Base-by-base conservation (phyloP, 768 basidiomycete genomes). In the Collybiopsis confluens region DNA sequence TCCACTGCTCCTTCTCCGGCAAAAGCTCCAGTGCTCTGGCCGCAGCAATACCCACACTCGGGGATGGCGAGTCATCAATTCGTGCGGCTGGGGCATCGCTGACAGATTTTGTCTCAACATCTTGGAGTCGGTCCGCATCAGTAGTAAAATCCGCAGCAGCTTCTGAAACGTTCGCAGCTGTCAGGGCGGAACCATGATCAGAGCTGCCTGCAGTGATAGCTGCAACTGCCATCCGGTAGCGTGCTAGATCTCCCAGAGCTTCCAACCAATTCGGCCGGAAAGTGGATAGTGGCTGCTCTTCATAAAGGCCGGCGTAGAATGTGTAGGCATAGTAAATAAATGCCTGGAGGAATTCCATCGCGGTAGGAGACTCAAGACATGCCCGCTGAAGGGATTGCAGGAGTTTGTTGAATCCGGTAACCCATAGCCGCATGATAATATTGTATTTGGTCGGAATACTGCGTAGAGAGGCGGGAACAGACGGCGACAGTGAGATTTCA, bases 201-300 rank as follows among this genome's bases (percentile, higher is more conserved):
- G 76, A 64, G 30, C 71, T 75, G 24, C 78, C 76, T 24, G 80
- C 77, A 26, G 90, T 77, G 78, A 93, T 84, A 28, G 85, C 86
- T n/a, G 92, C 90, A n/a, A 98, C 90, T 1, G 88, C 87, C 90
- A 97, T 96, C 47, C 90, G 82, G 67, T 98, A 98, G 33, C 95
- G 79, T 0, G 97, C 93, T 27, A 99, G 79, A 69, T 99, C 97
- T 21, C 97, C 97, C 15, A 99, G 83, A 3, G 95, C 92, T 67
- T 99, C 97, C 48, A 98, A 81, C 97, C 97, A 99, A 16, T 86
- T 85, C 2, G 81, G 73, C 55, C 86, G 83, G 74, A 92, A 97
- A 6, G 72, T 66, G 1, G 66, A 70, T 42, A 98, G 78, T 1
- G 74, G 77, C 8, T 79, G 82, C 64, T 97, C 89, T 63, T 98